These are phyloP conservation scores for Roridomyces roridus DNA, from an alignment of 768 basidiomycete species.

Conservation along the genomic window DNA sequence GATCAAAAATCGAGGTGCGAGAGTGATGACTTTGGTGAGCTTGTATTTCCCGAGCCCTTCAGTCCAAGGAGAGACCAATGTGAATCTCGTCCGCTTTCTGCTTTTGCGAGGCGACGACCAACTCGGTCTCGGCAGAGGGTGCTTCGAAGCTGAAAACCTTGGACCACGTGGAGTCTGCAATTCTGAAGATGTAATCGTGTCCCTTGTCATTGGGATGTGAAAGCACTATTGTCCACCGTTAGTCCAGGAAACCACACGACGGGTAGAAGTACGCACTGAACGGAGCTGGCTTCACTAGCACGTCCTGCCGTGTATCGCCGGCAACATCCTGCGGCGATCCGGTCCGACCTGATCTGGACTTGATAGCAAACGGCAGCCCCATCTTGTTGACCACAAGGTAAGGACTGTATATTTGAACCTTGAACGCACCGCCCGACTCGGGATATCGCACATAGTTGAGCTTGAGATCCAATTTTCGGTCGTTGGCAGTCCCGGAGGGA, in stretches of 20 bases:
- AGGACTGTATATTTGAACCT: conserved; percentile 92
- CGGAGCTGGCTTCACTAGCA: conserved; percentile 63
- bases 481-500: conserved; percentile 74
- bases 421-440: conserved; percentile 94
- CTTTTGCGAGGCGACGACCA: conserved; percentile 69
- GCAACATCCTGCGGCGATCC: conserved; percentile 79
- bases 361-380: conserved; percentile 78
- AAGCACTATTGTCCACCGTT: no score
- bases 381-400: conserved; percentile 95
- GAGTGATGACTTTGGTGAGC: conserved; percentile 89
- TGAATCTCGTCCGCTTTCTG: conserved; percentile 75
- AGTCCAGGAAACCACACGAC: no score
- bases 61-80: conserved; percentile 87
- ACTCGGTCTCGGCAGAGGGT: conserved; percentile 85
- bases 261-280: conserved; percentile 81
- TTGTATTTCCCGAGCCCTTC: conserved; percentile 99
- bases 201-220: conserved; percentile 83
- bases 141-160: conserved; percentile 93
- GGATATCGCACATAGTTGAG: conserved; percentile 94
- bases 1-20: conserved; percentile 90
- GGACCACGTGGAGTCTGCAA: conserved; percentile 90
- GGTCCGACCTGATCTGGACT: conserved; percentile 67
- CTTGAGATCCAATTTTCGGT: conserved; percentile 78
- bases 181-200: conserved; percentile 81
- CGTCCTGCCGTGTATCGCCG: conserved; percentile 71